Evolutionary conservation across 257 asterid species (phyloP), one percentile per base, ranked within the genome.

Genomic region (Jaltomata sinuosa): DNA sequence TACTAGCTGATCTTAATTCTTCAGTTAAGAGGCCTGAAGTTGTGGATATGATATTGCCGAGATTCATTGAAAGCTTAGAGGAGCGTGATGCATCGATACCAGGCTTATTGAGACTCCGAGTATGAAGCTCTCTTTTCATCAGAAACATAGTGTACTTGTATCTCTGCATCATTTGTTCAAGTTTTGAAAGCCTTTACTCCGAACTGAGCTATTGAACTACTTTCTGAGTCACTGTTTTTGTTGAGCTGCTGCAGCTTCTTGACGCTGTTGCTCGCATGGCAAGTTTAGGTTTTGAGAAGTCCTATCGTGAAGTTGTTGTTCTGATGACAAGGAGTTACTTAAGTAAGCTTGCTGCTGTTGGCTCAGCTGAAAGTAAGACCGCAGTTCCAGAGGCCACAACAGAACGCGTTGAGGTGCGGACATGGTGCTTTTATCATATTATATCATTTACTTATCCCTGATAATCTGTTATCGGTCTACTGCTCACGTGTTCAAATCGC

Each of bases 261-360:
- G 98, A 97, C 91, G 99, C 98, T 91, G 95, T 97, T 93, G 94
- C 99, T 91, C 98, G 96, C 91, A 85, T 97, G 94, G 98, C 98
- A 88, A 93, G 97, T 89, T 93, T 97, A 91, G 99, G 99, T 84
- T 97, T 92, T 82, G 98, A 95, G 87, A 95, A 95, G 88, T 93
- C 99, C 62, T 97, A 97, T 87, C 99, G 98, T 81, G 99, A 97
- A 92, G 98, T 94, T 85, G 91, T 95, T 83, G 99, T 97, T 87
- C 88, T 95, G 87, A 90, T 97, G 98, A 92, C 91, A 65, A 92
- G 98, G 85, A 93, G 97, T 93, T 97, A 97, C 95, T 84, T 94
- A 91, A 85, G 97, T 87, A 95, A 97, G 87, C 98, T 97, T 82
- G 91, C 96, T 68, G 84, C 87, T 85, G 92, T 92, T 86, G 98